phyloP scores from a whole-genome alignment of 306 rosid genomes.

The Rosa lucieae region DNA sequence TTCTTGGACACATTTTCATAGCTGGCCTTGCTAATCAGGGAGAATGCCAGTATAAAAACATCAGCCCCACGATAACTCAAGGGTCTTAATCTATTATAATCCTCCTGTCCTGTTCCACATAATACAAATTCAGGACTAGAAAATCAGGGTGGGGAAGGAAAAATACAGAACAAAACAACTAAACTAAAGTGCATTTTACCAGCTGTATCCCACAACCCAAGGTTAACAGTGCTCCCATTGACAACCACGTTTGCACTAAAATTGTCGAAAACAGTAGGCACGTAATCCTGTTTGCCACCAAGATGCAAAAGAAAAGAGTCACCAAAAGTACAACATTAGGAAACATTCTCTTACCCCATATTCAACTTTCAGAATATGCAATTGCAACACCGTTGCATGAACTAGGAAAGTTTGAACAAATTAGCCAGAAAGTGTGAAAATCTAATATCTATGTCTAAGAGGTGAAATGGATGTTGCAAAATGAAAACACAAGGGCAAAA shows the following conservation, averaged over 20 bases:
- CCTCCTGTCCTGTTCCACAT: conserved; percentile 50
- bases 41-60: conserved; percentile 56
- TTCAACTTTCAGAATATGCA: neutral
- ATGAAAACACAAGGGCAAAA: neutral
- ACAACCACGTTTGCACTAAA: conserved; percentile 99
- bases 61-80: conserved; percentile 63
- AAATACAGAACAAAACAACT: neutral
- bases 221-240: conserved; percentile 90
- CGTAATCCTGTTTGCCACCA: conserved; percentile 77
- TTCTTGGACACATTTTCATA: conserved; percentile 59
- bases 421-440: neutral
- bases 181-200: conserved; percentile 43
- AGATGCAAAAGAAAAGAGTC: conserved; percentile 15
- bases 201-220: conserved; percentile 99
- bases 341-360: neutral
- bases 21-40: conserved; percentile 61
- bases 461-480: conserved; percentile 14
- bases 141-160: neutral
- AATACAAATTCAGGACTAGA: conserved; percentile 38
- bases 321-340: neutral
- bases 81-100: conserved; percentile 58
- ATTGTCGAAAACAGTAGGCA: conserved; percentile 97
- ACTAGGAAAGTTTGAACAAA: neutral
- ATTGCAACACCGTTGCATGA: neutral
- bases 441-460: too few relatives aligned